Evolutionary conservation across 306 rosid genomes (phyloP), one percentile per base, ranked within the genome.

Genomic region (Castanea sativa): DNA sequence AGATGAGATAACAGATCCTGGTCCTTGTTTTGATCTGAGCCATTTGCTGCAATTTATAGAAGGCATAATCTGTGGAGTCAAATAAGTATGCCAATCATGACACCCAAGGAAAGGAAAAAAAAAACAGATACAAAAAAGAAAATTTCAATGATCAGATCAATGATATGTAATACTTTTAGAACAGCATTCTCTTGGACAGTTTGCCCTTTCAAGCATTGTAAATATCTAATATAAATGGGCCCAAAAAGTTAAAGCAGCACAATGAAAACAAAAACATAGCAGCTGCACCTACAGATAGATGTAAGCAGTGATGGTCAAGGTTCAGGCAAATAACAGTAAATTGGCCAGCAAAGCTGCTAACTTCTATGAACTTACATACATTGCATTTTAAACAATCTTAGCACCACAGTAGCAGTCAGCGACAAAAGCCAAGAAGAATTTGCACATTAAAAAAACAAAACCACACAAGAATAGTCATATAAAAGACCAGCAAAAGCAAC

Each of bases 1-100:
- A 91, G 85, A 84, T 87, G 93, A 67, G 90, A 85, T 6, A 92
- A 82, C 58, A 91, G 79, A 85, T 89, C 93, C 75, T 84, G 93
- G 81, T 86, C 91, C 82, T 76, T 89, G 18, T 81, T 55, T 55
- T 85, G 82, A 81, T 86, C 89, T 30, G 90, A 83, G 60, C 76
- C 86, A 83, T 82, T 89, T 79, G 93, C 98, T 93, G 92, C 88
- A 85, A 74, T 77, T 83, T 69, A 85, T 45, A 83, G 64, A 84
- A 75, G 77, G 73, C 78, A 87, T 20, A 51, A 76, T 78, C 70
- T 67, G 51, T 61, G 65, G n/a, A 82, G 84, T 86, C 85, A 71
- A 67, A 85, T 76, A 78, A 78, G 71, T 73, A 78, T 81, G 76
- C 25, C 70, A 77, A 69, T 65, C 81, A 81, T 61, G 80, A 73